Evolutionary conservation across 2,329 filamentous ascomycete species (phyloP).

Genomic region (Lizonia empirigonia): DNA sequence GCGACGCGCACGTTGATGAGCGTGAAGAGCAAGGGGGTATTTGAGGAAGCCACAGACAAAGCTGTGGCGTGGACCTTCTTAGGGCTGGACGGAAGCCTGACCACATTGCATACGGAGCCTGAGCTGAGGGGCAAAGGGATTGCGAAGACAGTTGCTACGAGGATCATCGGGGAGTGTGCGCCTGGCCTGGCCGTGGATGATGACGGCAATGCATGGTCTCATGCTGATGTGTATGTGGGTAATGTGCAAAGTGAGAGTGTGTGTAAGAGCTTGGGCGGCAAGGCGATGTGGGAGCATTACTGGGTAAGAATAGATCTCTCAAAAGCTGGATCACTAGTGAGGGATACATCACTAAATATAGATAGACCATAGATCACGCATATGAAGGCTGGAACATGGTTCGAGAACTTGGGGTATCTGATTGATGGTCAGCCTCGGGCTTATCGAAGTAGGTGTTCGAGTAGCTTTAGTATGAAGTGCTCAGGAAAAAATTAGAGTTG

Average conservation of each 20-base stretch:
- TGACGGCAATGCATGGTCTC: slow-evolving; percentile 58
- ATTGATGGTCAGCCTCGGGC: slow-evolving; percentile 27
- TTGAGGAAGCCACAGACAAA: slow-evolving; percentile 52
- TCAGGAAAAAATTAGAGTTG: slow-evolving; percentile 76
- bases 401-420: slow-evolving; percentile 21
- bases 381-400: background rate
- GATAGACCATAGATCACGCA: slow-evolving; percentile 3
- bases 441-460: slow-evolving; percentile 4
- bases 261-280: slow-evolving; percentile 66
- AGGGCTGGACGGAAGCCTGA: slow-evolving; percentile 66
- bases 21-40: slow-evolving; percentile 50
- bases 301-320: slow-evolving; percentile 60
- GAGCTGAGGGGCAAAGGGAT: slow-evolving; percentile 66
- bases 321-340: slow-evolving; percentile 27
- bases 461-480: slow-evolving; percentile 20
- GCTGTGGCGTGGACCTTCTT: slow-evolving; percentile 69
- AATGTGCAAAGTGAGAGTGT: slow-evolving; percentile 67
- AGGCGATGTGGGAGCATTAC: slow-evolving; percentile 60
- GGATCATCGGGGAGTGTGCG: slow-evolving; percentile 59
- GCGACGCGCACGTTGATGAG: slow-evolving; percentile 54
- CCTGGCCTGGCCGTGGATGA: slow-evolving; percentile 39
- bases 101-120: slow-evolving; percentile 65
- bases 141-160: slow-evolving; percentile 65
- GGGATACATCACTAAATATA: slow-evolving; percentile 3
- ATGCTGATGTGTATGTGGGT: slow-evolving; percentile 67